Evolutionary conservation across 208 protist species (phyloP), one percentile per base, ranked within the genome.

Genomic region (Blechomonas ayalai): DNA sequence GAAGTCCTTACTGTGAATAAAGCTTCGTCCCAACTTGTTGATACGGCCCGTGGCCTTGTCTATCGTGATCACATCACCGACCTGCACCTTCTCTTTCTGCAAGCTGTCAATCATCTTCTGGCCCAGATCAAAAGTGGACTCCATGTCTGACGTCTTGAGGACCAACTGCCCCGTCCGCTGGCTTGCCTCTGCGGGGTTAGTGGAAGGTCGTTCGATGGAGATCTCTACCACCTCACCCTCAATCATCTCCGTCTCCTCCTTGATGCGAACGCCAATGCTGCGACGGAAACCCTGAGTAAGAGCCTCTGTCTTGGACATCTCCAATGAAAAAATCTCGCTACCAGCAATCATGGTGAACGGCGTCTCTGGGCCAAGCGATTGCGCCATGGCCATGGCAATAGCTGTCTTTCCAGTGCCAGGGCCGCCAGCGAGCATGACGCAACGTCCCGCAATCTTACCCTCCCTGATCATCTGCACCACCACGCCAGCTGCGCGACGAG

Each of bases 241-340:
- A 67, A 99, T 98, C 42, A 99, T 90, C 71, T 99, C 98, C 9
- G 97, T 99, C 73, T 99, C 98, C 63, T 99, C 99, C 65, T 98
- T 98, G 53, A 99, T 99, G 37, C 90, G 74, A 18, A 99, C 95
- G 27, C 97, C 98, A 56, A 99, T 99, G 52, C 95, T 98, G 20
- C 95, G 82, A 35, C 98, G 78, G 53, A 99, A 98, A 9, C 96
- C 98, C 81, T 99, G 98, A 26, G 97, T 99, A 4, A 99, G 80
- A 20, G 98, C 98, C 81, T 99, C 98, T n/a, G 99, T 99, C 73
- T 99, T 99, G 41, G 93, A 99, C 97, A 99, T 99, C 62, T 99
- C 98, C 13, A 99, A 73, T 7, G 98, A 99, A 59, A 99, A 99
- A 52, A 99, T 97, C 63, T 99, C 98, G 40, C 82, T 96, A 6